Conservation (phyloP, 73 alveolate species). For the Paramecium pentaurelia region DNA sequence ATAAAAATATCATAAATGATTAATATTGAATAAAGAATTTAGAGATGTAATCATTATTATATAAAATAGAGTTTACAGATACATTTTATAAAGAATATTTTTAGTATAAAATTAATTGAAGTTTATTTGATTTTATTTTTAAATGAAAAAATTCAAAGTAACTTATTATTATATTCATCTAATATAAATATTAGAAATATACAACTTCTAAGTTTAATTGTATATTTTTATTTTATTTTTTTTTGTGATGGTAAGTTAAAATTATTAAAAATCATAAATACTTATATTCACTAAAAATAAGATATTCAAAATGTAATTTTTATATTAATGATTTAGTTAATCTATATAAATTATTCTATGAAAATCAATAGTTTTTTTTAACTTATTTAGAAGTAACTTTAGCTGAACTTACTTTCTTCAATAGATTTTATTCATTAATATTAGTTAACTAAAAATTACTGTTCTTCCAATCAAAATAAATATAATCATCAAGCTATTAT, state of each 20-base stretch:
- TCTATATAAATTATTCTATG: neutral
- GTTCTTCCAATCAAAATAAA: neutral
- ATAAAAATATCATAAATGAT: too few relatives aligned
- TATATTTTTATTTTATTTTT: too few relatives aligned
- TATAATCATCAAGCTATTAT: neutral
- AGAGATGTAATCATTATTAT: too few relatives aligned
- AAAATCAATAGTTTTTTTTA: neutral
- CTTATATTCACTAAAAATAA: neutral
- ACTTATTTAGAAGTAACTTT: neutral
- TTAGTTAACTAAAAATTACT: neutral
- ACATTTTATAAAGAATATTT: too few relatives aligned
- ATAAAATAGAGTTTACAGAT: too few relatives aligned
- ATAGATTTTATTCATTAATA: neutral
- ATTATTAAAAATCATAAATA: neutral
- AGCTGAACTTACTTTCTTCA: neutral
- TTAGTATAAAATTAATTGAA: too few relatives aligned
- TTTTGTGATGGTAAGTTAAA: neutral
- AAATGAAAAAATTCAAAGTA: too few relatives aligned
- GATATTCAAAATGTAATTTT: neutral
- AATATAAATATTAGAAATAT: too few relatives aligned
- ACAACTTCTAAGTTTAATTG: too few relatives aligned
- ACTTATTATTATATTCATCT: neutral
- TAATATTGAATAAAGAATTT: too few relatives aligned
- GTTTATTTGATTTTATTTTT: too few relatives aligned
- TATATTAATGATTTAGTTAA: neutral